These are phyloP conservation scores for Fistulinella cinereoalba DNA, from an alignment of 1,284 basidiomycete species.

Conservation along the genomic window DNA sequence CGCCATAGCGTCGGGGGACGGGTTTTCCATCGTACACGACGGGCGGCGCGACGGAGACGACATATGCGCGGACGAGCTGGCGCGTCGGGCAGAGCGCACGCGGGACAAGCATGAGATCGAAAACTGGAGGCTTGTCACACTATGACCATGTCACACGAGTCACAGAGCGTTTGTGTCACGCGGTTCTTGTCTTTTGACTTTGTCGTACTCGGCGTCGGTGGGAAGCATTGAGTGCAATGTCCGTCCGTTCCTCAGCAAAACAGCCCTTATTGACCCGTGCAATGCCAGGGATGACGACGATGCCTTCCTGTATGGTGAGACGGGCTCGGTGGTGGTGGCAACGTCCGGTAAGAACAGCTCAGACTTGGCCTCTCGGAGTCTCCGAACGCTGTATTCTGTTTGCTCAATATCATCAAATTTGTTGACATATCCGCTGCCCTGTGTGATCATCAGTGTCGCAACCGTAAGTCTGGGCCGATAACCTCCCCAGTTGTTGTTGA, in stretches of 20 bases:
- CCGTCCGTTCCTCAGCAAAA: conserved; percentile 25
- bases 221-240: conserved; percentile 27
- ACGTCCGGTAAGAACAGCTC: conserved; percentile 46
- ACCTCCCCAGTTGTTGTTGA: conserved; percentile 5
- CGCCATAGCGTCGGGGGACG: conserved; percentile 59
- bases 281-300: conserved; percentile 63
- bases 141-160: conserved; percentile 18
- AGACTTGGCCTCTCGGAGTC: conserved; percentile 19
- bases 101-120: conserved; percentile 2
- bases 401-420: conserved; percentile 42
- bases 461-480: conserved; percentile 48
- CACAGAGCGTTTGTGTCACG: conserved; percentile 25
- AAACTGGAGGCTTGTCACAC: not conserved
- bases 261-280: conserved; percentile 26
- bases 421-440: conserved; percentile 30
- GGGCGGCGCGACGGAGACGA: conserved; percentile 57
- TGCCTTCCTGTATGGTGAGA: conserved; percentile 69
- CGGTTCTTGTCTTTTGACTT: conserved; percentile 26
- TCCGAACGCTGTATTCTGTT: conserved; percentile 30
- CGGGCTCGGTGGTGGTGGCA: conserved; percentile 38
- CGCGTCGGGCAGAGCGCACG: conserved; percentile 13
- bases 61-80: conserved; percentile 40
- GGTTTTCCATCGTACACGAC: conserved; percentile 50
- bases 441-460: conserved; percentile 48
- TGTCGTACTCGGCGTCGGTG: conserved; percentile 19